These are phyloP conservation scores for Acacia acuminata DNA, from an alignment of 306 rosid genomes.

Conservation along the genomic window DNA sequence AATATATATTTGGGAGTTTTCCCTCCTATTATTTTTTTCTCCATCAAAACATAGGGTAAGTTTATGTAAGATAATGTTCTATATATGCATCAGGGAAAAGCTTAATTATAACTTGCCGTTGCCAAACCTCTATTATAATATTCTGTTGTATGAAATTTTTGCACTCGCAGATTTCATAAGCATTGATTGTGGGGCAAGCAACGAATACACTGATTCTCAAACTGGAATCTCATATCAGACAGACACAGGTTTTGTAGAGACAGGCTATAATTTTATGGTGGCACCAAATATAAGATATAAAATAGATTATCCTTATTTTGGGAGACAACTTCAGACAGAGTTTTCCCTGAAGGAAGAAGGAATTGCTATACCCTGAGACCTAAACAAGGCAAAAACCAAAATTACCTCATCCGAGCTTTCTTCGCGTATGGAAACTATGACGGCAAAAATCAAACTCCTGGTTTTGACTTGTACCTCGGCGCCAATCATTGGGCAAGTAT, in stretches of 20 bases:
- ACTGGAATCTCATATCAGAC: not conserved
- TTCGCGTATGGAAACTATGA: slow-evolving; percentile 48
- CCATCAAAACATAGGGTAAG: too few species aligned
- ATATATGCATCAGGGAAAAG: too few species aligned
- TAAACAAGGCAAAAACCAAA: slow-evolving; percentile 21
- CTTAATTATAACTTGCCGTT: too few species aligned
- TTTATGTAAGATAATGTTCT: too few species aligned
- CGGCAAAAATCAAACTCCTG: slow-evolving; percentile 21
- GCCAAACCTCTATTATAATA: not conserved
- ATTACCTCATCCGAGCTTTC: slow-evolving; percentile 43
- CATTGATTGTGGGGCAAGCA: slow-evolving; percentile 3
- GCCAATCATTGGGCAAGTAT: slow-evolving; percentile 37
- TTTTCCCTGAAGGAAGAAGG: slow-evolving; percentile 33
- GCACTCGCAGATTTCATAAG: not conserved
- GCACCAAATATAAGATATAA: not conserved
- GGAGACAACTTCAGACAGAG: not conserved
- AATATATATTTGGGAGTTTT: too few species aligned
- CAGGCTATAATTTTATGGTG: not conserved
- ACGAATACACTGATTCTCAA: not conserved
- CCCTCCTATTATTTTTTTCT: too few species aligned
- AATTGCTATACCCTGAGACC: slow-evolving; percentile 51
- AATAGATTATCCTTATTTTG: not conserved
- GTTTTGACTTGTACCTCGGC: slow-evolving; percentile 47
- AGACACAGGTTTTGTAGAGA: not conserved
- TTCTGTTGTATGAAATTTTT: not conserved